Evolutionary conservation across 1,284 basidiomycete species (phyloP), one percentile per base, ranked within the genome.

Genomic region (Trichosporon coremiiforme): DNA sequence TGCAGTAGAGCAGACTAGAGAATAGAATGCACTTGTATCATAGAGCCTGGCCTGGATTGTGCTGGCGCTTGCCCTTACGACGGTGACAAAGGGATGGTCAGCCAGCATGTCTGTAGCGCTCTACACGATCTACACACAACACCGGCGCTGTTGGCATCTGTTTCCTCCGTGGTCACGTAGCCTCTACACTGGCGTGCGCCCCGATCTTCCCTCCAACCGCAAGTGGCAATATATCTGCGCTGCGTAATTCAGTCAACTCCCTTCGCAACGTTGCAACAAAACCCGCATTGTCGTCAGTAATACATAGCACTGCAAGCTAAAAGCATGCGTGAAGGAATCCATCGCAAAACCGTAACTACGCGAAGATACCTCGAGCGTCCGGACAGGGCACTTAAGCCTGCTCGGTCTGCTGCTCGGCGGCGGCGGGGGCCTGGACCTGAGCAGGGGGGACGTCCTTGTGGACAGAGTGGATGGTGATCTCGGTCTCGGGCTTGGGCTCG

Each of bases 401-500:
- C 68, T 69, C 68, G 68, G 65, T 65, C 38, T 57, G 64, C 33
- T 53, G 53, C 60, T 66, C 64, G 70, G 71, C 68, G 63, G 66
- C 68, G 36, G 70, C 70, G 45, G 69, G 67, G 57, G 71, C 68
- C 20, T 38, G 65, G 33, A 65, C 70, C 71, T 78, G 76, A 69
- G 78, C 78, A 63, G 76, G 78, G 65, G 76, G 79, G 70, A 75
- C 74, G 70, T 80, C 77, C 74, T 78, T 79, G 80, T 83, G 79
- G 77, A 84, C 84, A 65, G 82, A 83, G 75, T 79, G 78, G 77
- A 82, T 82, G 75, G 80, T 77, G 79, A 86, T 83, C 75, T 85
- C 80, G 71, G 83, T 83, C 83, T 88, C 87, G 80, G 86, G 85
- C 85, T 88, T 88, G 83, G 85, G 85, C 83, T 97, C 94, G 81